Percentiles rank a stretch among this genome's conserved stretches.
Conservation (phyloP, 306 rosid genomes). For the Herpetospermum pedunculosum region DNA sequence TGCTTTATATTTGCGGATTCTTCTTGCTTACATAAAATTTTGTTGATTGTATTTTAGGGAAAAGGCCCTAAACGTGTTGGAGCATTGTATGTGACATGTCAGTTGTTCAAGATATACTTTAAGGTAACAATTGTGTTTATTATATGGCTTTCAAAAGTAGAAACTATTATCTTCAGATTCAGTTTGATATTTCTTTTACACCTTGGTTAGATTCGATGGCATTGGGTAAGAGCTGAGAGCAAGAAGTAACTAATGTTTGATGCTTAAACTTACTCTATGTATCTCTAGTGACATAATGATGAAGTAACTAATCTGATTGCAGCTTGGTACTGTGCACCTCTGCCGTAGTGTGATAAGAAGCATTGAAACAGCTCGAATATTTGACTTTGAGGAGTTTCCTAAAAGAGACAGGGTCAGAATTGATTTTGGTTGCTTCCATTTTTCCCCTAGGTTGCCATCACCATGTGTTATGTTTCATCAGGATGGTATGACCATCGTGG, state of each 20-base stretch:
- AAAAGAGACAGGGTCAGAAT: slow-evolving; percentile 81
- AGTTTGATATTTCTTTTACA: background rate
- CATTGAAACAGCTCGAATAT: slow-evolving; percentile 90
- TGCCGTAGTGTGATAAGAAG: slow-evolving; percentile 97
- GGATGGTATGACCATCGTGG: background rate
- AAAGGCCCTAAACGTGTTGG: slow-evolving; percentile 97
- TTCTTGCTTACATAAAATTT: background rate
- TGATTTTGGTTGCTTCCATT: slow-evolving; percentile 2
- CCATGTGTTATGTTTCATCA: background rate
- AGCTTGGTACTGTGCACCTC: slow-evolving; percentile 96
- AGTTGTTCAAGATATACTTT: slow-evolving; percentile 85
- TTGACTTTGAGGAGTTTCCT: slow-evolving; percentile 97
- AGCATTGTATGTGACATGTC: slow-evolving; percentile 86
- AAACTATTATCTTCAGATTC: background rate
- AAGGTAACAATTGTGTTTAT: slow-evolving; percentile 38
- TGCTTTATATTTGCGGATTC: background rate
- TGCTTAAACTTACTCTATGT: background rate
- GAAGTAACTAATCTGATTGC: slow-evolving; percentile 18
- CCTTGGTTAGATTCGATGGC: background rate
- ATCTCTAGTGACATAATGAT: background rate
- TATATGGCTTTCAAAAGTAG: background rate
- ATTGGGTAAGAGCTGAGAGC: background rate
- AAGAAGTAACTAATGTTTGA: background rate
- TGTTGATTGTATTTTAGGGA: slow-evolving; percentile 36
- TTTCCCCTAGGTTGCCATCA: background rate